phyloP scores from a whole-genome alignment of 1,139 yeast genomes.

The Pichia sp. region DNA sequence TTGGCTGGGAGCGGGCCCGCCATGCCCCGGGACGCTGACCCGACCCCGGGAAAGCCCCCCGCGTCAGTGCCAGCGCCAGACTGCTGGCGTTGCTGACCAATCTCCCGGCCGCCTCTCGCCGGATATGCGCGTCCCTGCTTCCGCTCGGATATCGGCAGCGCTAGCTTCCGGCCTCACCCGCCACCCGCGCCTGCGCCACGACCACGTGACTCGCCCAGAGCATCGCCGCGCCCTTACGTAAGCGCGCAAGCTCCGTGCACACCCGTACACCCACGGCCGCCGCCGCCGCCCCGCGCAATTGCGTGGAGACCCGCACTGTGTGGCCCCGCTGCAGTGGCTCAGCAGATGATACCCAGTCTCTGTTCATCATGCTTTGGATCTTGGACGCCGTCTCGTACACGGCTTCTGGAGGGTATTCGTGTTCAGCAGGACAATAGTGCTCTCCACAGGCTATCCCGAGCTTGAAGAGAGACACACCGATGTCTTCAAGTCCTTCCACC shows the following conservation, averaged over 20 bases:
- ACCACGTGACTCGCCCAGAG: constrained; percentile 5
- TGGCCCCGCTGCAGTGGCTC: background rate
- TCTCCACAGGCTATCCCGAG: background rate
- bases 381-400: background rate
- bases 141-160: background rate
- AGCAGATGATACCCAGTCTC: too few relatives aligned
- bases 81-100: too few relatives aligned
- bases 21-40: background rate
- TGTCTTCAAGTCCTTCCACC: background rate
- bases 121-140: constrained; percentile 3
- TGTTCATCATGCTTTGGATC: background rate
- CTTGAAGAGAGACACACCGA: background rate
- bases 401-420: background rate
- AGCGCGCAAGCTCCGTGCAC: background rate
- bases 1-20: background rate
- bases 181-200: background rate
- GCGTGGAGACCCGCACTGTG: too few relatives aligned
- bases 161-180: too few relatives aligned
- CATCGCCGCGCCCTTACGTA: constrained; percentile 2
- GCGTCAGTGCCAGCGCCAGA: too few relatives aligned
- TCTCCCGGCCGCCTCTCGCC: background rate
- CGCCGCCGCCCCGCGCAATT: background rate
- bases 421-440: too few relatives aligned
- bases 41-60: background rate
- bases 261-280: constrained; percentile 1